Conservation (phyloP, 2,329 filamentous ascomycete species). For the Fusarium camptoceras region DNA sequence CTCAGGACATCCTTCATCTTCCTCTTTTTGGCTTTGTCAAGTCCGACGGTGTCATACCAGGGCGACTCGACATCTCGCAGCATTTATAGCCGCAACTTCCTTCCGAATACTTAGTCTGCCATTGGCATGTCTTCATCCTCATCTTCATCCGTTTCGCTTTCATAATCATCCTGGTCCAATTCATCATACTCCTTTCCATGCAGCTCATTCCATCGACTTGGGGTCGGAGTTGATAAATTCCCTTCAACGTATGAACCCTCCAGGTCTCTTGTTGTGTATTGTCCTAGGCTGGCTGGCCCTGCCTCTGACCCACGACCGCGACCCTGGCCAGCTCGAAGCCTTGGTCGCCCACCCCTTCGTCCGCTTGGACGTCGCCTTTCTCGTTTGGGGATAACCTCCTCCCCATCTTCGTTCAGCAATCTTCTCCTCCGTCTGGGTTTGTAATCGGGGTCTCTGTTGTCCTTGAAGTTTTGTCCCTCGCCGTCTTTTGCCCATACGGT, state of each 20-base stretch:
- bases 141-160: constrained; percentile 44
- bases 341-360: constrained; percentile 39
- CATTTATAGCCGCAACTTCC: neutral
- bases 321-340: constrained; percentile 32
- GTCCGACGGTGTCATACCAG: too few relatives aligned
- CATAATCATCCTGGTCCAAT: constrained; percentile 45
- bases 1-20: constrained; percentile 10
- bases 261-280: constrained; percentile 27
- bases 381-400: constrained; percentile 41
- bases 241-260: constrained; percentile 24
- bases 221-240: constrained; percentile 52
- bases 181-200: constrained; percentile 42
- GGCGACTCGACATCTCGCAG: too few relatives aligned
- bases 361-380: constrained; percentile 32
- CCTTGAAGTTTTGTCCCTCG: constrained; percentile 55
- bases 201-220: constrained; percentile 52
- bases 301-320: constrained; percentile 20
- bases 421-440: constrained; percentile 50
- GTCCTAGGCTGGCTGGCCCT: neutral
- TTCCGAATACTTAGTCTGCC: constrained; percentile 26
- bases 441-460: constrained; percentile 57
- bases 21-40: neutral
- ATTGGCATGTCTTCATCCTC: constrained; percentile 48
- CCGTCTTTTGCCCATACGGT: constrained; percentile 67
- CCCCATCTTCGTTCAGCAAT: constrained; percentile 44